Evolutionary conservation across 192 early-diverging fungal genomes (phyloP).

Genomic region (Helicostylum pulchrum): DNA sequence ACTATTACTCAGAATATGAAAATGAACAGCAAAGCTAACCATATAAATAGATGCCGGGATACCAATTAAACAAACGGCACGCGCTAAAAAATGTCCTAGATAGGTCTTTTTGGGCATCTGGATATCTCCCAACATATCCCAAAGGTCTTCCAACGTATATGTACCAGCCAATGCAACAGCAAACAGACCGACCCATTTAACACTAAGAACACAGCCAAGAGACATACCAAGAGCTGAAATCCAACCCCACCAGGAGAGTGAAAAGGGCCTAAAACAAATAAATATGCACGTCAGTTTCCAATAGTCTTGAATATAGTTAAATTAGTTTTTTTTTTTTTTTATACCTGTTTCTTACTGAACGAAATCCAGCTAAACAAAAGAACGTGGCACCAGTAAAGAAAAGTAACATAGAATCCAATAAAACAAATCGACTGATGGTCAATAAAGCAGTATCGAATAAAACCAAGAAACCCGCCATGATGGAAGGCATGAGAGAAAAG

Average conservation of each 20-base stretch:
- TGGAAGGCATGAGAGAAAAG: conserved; percentile 59
- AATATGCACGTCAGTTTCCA: background rate
- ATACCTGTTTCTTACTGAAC: background rate
- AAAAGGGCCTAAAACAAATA: conserved; percentile 56
- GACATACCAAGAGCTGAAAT: conserved; percentile 77
- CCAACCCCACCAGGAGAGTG: conserved; percentile 89
- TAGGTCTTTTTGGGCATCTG: conserved; percentile 63
- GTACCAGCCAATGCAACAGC: conserved; percentile 86
- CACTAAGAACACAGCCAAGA: conserved; percentile 77
- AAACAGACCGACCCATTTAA: conserved; percentile 98
- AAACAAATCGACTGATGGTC: conserved; percentile 39
- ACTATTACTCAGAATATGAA: conserved; percentile 73
- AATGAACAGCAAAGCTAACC: conserved; percentile 82
- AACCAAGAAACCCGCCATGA: conserved; percentile 79
- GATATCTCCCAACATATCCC: conserved; percentile 78
- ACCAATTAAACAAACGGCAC: conserved; percentile 76
- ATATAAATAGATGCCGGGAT: conserved; percentile 84
- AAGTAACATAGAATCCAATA: conserved; percentile 13
- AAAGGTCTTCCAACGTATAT: conserved; percentile 91
- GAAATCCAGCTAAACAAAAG: conserved; percentile 66
- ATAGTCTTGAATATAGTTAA: too few species aligned
- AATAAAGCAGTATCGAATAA: conserved; percentile 48
- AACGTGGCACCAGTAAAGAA: conserved; percentile 57
- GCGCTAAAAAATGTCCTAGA: conserved; percentile 79
- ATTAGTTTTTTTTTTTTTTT: background rate